Conservation (phyloP, 352 stramenopile genomes). For the Phytophthora europaea region DNA sequence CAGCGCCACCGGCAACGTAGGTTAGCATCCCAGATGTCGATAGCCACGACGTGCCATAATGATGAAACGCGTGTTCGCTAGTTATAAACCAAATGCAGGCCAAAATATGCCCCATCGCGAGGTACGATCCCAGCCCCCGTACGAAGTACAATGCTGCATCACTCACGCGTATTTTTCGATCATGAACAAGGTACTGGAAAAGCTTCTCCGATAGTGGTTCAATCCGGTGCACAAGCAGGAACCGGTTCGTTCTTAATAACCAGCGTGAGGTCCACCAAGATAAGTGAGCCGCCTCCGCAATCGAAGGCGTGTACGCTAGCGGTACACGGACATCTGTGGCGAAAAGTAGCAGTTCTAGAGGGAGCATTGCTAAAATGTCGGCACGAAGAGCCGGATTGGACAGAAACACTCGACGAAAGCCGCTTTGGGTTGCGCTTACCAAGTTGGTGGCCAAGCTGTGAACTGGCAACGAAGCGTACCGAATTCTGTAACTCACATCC, state of each 20-base stretch:
- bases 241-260: conserved; percentile 66
- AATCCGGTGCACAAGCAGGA: conserved; percentile 53
- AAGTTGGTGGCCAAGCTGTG: conserved; percentile 26
- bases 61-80: conserved; percentile 51
- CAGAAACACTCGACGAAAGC: conserved; percentile 20
- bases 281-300: conserved; percentile 4
- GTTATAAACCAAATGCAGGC: conserved; percentile 69
- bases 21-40: conserved; percentile 68
- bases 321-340: conserved; percentile 24
- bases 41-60: conserved; percentile 69
- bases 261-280: conserved; percentile 53
- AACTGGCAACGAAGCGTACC: conserved; percentile 39
- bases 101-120: conserved; percentile 74
- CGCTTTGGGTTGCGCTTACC: conserved; percentile 5
- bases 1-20: conserved; percentile 17
- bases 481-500: conserved; percentile 57
- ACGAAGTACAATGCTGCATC: conserved; percentile 63
- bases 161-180: conserved; percentile 51
- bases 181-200: conserved; percentile 73
- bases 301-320: conserved; percentile 5
- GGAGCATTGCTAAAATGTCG: conserved; percentile 59
- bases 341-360: conserved; percentile 56
- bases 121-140: conserved; percentile 54
- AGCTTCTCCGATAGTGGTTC: conserved; percentile 53
- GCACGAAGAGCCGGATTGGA: conserved; percentile 48